A percentile compares a stretch with the other conserved stretches of the same genome.
These are phyloP conservation scores for Lodderomyces orthopsilosis DNA, from an alignment of 1,139 yeast species.

Conservation along the genomic window DNA sequence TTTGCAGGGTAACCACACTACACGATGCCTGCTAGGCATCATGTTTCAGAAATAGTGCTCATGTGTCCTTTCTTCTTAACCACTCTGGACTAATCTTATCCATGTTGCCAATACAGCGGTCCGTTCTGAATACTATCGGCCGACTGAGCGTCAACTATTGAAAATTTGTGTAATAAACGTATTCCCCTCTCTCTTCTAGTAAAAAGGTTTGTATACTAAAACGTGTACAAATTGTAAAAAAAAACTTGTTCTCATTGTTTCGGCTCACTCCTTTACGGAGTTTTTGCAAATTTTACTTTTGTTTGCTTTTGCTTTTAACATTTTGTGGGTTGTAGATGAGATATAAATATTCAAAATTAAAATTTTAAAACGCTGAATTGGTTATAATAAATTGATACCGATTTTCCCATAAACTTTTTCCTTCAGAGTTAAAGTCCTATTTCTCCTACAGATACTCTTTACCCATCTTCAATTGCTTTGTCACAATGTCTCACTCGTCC, in stretches of 20 bases:
- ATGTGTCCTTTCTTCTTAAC: too few species aligned
- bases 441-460: background rate
- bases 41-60: too few species aligned
- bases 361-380: background rate
- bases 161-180: too few species aligned
- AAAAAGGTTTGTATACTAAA: too few species aligned
- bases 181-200: too few species aligned
- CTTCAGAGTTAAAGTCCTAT: background rate
- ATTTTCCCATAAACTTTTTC: background rate
- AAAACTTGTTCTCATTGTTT: background rate
- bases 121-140: too few species aligned
- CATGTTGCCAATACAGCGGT: too few species aligned
- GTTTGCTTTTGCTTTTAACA: constrained; percentile 1
- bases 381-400: background rate
- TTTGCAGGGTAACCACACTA: too few species aligned
- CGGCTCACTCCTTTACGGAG: constrained; percentile 7
- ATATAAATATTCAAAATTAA: background rate
- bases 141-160: too few species aligned
- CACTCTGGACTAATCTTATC: too few species aligned
- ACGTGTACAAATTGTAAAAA: background rate
- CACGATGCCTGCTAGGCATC: too few species aligned
- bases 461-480: background rate
- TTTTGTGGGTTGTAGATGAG: background rate
- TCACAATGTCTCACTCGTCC: constrained; percentile 30
- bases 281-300: background rate